phyloP scores from a whole-genome alignment of 768 basidiomycete genomes.

The Collybia nuda region DNA sequence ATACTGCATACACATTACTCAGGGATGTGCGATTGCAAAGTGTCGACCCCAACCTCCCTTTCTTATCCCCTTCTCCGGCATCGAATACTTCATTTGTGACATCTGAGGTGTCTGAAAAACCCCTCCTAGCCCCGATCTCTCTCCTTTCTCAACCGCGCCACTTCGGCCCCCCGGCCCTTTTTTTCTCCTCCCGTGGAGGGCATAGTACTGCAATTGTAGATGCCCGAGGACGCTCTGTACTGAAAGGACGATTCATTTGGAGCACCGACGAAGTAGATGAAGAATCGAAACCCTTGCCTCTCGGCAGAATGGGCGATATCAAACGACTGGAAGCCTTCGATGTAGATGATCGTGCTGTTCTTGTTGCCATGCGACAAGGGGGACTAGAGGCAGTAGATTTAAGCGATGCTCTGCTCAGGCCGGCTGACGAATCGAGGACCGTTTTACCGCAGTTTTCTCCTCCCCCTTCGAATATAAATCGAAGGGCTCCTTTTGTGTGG shows the following conservation, averaged over 20 bases:
- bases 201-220: constrained; percentile 89
- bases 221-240: constrained; percentile 79
- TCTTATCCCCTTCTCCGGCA: constrained; percentile 47
- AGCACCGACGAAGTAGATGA: constrained; percentile 62
- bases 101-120: constrained; percentile 39
- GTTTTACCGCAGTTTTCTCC: constrained; percentile 71
- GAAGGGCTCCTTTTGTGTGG: constrained; percentile 80
- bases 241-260: constrained; percentile 81
- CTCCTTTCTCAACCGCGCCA: constrained; percentile 76
- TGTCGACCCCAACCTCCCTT: constrained; percentile 81
- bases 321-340: constrained; percentile 85
- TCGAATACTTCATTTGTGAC: constrained; percentile 4
- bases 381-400: constrained; percentile 82
- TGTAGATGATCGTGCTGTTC: constrained; percentile 68
- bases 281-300: constrained; percentile 28
- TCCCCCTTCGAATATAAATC: constrained; percentile 57
- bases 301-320: constrained; percentile 72
- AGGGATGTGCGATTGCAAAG: constrained; percentile 77
- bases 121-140: constrained; percentile 71
- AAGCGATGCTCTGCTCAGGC: constrained; percentile 74
- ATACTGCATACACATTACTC: constrained; percentile 62
- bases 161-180: constrained; percentile 85
- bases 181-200: constrained; percentile 87
- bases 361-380: constrained; percentile 85
- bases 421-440: constrained; percentile 78